A percentile compares a stretch with the other conserved stretches of the same genome.
Conservation (phyloP, 2,329 filamentous ascomycete species). For the Zymoseptoria passerinii region DNA sequence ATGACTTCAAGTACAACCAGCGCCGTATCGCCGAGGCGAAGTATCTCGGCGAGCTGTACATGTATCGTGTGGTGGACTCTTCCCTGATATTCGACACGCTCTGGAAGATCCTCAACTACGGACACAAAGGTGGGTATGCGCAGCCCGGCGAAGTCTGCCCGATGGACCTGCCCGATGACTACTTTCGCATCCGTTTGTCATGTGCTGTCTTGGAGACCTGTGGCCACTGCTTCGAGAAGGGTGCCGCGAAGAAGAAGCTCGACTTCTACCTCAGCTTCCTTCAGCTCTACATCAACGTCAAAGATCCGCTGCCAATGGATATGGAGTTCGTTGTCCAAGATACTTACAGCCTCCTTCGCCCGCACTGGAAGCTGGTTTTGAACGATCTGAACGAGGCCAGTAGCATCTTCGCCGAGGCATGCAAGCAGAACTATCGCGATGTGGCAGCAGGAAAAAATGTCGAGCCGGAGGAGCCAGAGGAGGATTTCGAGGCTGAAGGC, state of each 20-base stretch:
- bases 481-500: conserved; percentile 27
- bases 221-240: conserved; percentile 91
- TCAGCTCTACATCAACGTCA: conserved; percentile 91
- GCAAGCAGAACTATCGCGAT: conserved; percentile 80
- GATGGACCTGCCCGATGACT: conserved; percentile 86
- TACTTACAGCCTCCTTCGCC: conserved; percentile 72
- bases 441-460: conserved; percentile 59
- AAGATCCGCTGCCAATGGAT: conserved; percentile 86
- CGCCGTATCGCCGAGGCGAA: conserved; percentile 91
- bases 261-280: conserved; percentile 97
- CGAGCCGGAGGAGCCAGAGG: conserved; percentile 59
- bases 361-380: conserved; percentile 78
- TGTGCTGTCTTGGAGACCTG: conserved; percentile 89
- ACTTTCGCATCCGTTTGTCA: conserved; percentile 86
- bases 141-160: conserved; percentile 66
- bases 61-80: conserved; percentile 94
- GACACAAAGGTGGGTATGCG: conserved; percentile 73
- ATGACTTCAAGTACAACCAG: conserved; percentile 97
- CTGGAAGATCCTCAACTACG: conserved; percentile 90
- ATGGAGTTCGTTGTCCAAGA: conserved; percentile 96
- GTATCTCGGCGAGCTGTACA: conserved; percentile 92
- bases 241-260: conserved; percentile 88
- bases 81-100: conserved; percentile 90
- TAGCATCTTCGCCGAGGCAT: conserved; percentile 75
- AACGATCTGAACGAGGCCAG: conserved; percentile 74